These are phyloP conservation scores for Rhodotorula kratochvilovae DNA, from an alignment of 768 basidiomycete genomes.

Conservation along the genomic window DNA sequence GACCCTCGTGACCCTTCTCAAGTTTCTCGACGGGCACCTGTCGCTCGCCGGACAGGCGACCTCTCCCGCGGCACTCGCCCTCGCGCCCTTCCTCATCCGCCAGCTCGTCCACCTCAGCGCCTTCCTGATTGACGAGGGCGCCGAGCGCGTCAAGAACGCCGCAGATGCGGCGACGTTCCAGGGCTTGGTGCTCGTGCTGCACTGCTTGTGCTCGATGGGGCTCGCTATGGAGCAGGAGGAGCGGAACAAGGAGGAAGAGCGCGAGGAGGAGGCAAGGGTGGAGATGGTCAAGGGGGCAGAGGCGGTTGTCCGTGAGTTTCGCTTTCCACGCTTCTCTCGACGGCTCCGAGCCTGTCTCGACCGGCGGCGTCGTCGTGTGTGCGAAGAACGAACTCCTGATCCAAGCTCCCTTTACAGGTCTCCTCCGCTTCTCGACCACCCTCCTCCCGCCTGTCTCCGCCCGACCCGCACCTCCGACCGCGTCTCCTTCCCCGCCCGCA, in stretches of 20 bases:
- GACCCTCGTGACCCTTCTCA: constrained; percentile 32
- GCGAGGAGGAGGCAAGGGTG: background rate
- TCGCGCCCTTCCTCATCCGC: constrained; percentile 14
- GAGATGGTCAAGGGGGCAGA: background rate
- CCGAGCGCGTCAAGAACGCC: background rate
- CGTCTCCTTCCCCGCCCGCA: background rate
- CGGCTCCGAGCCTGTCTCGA: too few species aligned
- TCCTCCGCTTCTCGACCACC: constrained; percentile 14
- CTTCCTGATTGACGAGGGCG: background rate
- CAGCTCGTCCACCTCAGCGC: background rate
- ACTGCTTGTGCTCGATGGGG: constrained; percentile 20
- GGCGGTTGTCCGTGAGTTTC: constrained; percentile 8
- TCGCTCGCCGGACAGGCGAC: background rate
- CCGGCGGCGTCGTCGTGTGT: too few species aligned
- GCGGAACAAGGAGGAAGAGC: background rate
- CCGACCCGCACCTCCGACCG: background rate
- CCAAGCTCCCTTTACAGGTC: background rate
- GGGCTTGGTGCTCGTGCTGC: constrained; percentile 25
- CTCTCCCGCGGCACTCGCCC: background rate
- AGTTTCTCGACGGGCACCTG: constrained; percentile 36
- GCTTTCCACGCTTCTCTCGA: background rate
- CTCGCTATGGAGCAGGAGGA: constrained; percentile 5
- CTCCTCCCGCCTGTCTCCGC: constrained; percentile 5
- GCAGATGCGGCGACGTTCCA: constrained; percentile 23
- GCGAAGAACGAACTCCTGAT: too few species aligned